phyloP scores from a whole-genome alignment of 2,329 filamentous ascomycete species.

The Eutypella sp. region DNA sequence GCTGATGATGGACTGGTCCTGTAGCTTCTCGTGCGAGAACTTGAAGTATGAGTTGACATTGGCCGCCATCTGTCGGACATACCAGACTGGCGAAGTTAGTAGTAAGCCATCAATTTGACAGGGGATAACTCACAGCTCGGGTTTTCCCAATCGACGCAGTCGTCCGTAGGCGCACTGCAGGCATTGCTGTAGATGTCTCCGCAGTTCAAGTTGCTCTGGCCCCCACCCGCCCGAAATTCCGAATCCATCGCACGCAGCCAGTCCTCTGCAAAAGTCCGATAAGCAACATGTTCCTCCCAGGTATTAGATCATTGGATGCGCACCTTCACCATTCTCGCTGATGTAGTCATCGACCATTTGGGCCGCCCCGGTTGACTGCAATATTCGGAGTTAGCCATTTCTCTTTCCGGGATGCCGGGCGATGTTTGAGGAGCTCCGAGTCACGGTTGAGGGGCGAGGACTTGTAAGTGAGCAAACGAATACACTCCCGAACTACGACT shows the following conservation, averaged over 20 bases:
- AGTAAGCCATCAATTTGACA: background rate
- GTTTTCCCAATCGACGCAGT: background rate
- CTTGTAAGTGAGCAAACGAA: too few species aligned
- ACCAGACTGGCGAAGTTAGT: background rate
- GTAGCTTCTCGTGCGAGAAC: conserved; percentile 1
- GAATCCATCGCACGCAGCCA: background rate
- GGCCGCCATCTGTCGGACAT: background rate
- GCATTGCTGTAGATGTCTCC: background rate
- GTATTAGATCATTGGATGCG: too few species aligned
- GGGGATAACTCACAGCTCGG: background rate
- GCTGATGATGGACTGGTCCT: background rate
- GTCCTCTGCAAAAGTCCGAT: too few species aligned
- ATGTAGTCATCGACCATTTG: too few species aligned
- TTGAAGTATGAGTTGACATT: background rate
- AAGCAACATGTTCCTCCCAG: too few species aligned
- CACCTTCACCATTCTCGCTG: too few species aligned
- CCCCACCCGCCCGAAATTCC: background rate
- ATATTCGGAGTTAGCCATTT: too few species aligned
- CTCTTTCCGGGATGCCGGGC: too few species aligned
- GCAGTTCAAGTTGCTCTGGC: conserved; percentile 1
- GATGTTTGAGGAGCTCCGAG: too few species aligned
- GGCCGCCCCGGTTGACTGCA: too few species aligned
- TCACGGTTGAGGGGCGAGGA: too few species aligned
- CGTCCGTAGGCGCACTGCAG: background rate
- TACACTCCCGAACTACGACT: too few species aligned